Base-by-base conservation (phyloP, 768 basidiomycete species). In the Lentinula raphanica region DNA sequence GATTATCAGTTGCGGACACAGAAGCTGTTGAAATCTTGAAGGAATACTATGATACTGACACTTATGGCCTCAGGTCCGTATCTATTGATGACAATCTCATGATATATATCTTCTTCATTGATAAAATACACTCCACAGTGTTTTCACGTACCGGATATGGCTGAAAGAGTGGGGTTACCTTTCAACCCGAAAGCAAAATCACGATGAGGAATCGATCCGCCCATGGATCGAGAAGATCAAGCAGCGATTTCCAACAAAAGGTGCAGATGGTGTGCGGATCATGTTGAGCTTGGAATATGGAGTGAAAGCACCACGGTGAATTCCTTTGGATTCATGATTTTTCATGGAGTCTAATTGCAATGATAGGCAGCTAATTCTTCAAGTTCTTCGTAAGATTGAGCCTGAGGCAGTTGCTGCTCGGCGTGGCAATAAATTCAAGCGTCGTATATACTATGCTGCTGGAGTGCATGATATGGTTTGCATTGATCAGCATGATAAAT, bases 401-500 rank as follows among this genome's bases (percentile, higher is more conserved):
- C 56, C 56, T 7, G 28, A 64, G 1, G 54, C 59, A 1, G 44
- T 65, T 1, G 15, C 7, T 1, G 49, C 45, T 13, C 13, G 54
- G 0, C 53, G 49, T 29, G 59, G 58, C 1, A 23, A 42, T 3
- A 40, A 51, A 1, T 58, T 70, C 5, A 61, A 56, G 15, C 60
- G 65, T 4, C 27, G 56, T 0, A 56, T 40, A 1, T 70, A 66
- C 36, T 68, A 63, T 59, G 62, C 66, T n/a, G 67, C 69, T 0
- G 70, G 69, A 0, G 61, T 70, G 1, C 68, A 66, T 13, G 64
- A 73, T 49, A 12, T 67, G 5, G 65, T 60, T 61, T 28, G 57
- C 12, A 17, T 65, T 4, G 66, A 71, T 42, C 70, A 70, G 59
- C 68, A 72, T 59, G 65, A 72, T 51, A 72, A 72, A 54, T 71